Percentiles rank a stretch among this genome's conserved stretches.
phyloP scores from a whole-genome alignment of 176 grass and related monocot genomes.

The Rhynchospora breviuscula region DNA sequence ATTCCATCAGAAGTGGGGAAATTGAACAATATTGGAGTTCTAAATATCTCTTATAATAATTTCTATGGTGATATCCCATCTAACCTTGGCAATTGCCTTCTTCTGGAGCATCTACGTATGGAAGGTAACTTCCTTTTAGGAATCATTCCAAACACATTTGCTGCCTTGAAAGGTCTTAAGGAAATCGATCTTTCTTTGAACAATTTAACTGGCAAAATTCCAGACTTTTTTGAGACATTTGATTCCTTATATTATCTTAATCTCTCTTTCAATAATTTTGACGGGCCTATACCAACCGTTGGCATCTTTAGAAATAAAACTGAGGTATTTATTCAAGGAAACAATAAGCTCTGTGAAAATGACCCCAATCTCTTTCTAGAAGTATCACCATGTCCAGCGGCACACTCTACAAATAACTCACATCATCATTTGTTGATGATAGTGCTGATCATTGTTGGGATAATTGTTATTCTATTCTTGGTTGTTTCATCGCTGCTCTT shows the following conservation, averaged over 20 bases:
- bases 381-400: slow-evolving; percentile 20
- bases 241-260: slow-evolving; percentile 28
- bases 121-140: slow-evolving; percentile 36
- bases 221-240: slow-evolving; percentile 13
- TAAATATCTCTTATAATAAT: slow-evolving; percentile 38
- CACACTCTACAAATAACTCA: background rate
- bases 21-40: slow-evolving; percentile 26
- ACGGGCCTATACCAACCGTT: slow-evolving; percentile 30
- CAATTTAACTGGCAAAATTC: slow-evolving; percentile 43
- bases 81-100: slow-evolving; percentile 28
- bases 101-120: slow-evolving; percentile 24
- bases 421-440: background rate
- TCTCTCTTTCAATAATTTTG: slow-evolving; percentile 44
- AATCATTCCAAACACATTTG: slow-evolving; percentile 37
- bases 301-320: slow-evolving; percentile 37
- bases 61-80: slow-evolving; percentile 35
- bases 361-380: slow-evolving; percentile 22
- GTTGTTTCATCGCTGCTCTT: background rate
- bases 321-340: slow-evolving; percentile 28
- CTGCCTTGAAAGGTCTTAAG: slow-evolving; percentile 26
- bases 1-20: slow-evolving; percentile 31
- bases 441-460: background rate
- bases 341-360: slow-evolving; percentile 34
- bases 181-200: slow-evolving; percentile 36
- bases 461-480: background rate